A percentile compares a stretch with the other conserved stretches of the same genome.
Evolutionary conservation across 2,329 filamentous ascomycete species (phyloP).

Genomic region (Cladophialophora exuberans): DNA sequence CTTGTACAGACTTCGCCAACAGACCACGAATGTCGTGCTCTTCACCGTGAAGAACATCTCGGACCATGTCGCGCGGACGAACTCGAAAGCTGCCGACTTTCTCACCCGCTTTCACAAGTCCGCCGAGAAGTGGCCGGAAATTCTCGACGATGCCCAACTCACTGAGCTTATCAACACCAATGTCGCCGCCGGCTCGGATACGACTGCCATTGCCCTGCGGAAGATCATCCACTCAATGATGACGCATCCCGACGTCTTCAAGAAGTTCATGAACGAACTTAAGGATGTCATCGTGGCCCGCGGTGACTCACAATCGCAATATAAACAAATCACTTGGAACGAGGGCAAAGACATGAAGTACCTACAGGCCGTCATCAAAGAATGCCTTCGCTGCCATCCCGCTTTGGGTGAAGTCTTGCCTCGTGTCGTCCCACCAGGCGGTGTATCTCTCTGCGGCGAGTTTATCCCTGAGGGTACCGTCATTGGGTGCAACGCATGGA

Average conservation of each 20-base stretch:
- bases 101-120: background rate
- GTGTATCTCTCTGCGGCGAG: conserved; percentile 65
- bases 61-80: no score
- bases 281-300: background rate
- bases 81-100: conserved; percentile 1
- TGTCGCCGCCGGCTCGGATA: conserved; percentile 71
- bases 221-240: conserved; percentile 75
- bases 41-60: no score
- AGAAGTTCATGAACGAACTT: background rate
- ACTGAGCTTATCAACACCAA: conserved; percentile 10
- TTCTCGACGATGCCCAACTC: background rate
- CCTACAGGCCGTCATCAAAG: conserved; percentile 75
- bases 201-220: conserved; percentile 72
- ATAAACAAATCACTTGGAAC: conserved; percentile 53
- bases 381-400: conserved; percentile 75
- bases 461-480: conserved; percentile 70
- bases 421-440: conserved; percentile 68
- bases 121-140: background rate
- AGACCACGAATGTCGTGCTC: no score
- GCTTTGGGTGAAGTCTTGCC: conserved; percentile 73
- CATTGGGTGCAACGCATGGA: conserved; percentile 74
- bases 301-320: no score
- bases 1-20: no score
- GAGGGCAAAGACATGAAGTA: conserved; percentile 69
- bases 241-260: conserved; percentile 55